phyloP scores from a whole-genome alignment of 495 filamentous ascomycete species.

The Penicillium lividum region DNA sequence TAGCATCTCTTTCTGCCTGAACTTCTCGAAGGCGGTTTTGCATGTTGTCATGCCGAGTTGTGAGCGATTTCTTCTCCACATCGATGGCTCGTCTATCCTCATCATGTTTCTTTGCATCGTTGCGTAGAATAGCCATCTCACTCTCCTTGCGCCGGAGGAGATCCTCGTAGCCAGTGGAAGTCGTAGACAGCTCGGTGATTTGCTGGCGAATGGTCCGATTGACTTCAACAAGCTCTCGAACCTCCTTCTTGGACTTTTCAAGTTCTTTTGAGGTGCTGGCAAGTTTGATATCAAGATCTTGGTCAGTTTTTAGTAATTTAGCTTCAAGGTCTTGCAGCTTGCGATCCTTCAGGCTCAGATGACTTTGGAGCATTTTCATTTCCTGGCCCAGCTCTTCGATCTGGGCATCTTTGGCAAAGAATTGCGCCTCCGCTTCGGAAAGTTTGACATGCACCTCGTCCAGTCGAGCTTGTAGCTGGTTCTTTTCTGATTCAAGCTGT shows the following conservation, averaged over 20 bases:
- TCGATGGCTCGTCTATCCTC: slow-evolving; percentile 76
- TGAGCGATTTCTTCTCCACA: slow-evolving; percentile 67
- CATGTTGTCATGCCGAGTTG: slow-evolving; percentile 76
- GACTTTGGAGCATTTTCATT: slow-evolving; percentile 88
- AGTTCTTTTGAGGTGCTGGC: slow-evolving; percentile 80
- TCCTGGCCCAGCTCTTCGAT: slow-evolving; percentile 77
- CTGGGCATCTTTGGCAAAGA: slow-evolving; percentile 67
- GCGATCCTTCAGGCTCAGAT: slow-evolving; percentile 83
- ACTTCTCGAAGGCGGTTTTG: slow-evolving; percentile 76
- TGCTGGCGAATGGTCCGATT: slow-evolving; percentile 85
- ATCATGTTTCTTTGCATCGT: slow-evolving; percentile 77
- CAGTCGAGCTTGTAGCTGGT: slow-evolving; percentile 65
- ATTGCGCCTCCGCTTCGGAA: slow-evolving; percentile 62
- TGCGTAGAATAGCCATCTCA: slow-evolving; percentile 79
- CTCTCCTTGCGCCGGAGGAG: slow-evolving; percentile 91
- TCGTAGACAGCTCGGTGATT: slow-evolving; percentile 81
- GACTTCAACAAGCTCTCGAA: slow-evolving; percentile 75
- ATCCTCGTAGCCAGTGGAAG: slow-evolving; percentile 93
- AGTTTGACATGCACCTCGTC: slow-evolving; percentile 67
- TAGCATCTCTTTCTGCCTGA: slow-evolving; percentile 83
- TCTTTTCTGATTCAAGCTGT: slow-evolving; percentile 81
- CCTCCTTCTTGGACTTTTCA: slow-evolving; percentile 65
- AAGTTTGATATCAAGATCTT: slow-evolving; percentile 87
- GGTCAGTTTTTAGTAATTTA: slow-evolving; percentile 80
- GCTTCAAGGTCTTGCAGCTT: slow-evolving; percentile 86